phyloP scores from a whole-genome alignment of 352 stramenopile genomes.

The Globisporangium radiosum region DNA sequence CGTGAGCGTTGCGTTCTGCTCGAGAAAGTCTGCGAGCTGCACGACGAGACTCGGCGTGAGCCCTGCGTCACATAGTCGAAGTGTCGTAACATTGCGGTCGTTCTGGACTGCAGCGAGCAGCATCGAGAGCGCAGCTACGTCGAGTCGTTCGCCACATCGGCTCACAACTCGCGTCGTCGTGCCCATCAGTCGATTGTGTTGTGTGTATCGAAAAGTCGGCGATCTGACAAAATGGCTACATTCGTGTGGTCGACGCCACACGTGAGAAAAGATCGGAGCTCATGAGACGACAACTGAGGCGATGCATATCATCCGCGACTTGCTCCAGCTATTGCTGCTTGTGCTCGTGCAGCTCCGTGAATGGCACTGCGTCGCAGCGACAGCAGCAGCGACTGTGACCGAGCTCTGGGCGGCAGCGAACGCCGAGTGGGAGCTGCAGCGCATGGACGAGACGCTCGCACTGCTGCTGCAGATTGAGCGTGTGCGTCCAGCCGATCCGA shows the following conservation, averaged over 20 bases:
- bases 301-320: background rate
- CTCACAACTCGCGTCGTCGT: background rate
- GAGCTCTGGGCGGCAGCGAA: conserved; percentile 26
- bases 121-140: conserved; percentile 15
- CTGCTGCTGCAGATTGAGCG: conserved; percentile 22
- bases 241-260: conserved; percentile 3
- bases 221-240: conserved; percentile 6
- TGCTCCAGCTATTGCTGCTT: background rate
- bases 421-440: conserved; percentile 16
- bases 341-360: background rate
- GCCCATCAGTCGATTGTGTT: background rate
- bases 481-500: conserved; percentile 17
- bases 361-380: background rate
- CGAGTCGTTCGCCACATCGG: conserved; percentile 20
- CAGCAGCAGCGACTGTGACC: background rate
- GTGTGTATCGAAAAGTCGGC: too few relatives aligned
- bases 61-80: conserved; percentile 20
- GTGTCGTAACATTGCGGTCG: conserved; percentile 8
- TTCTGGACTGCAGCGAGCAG: conserved; percentile 17
- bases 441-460: conserved; percentile 19
- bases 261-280: conserved; percentile 1
- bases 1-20: conserved; percentile 31
- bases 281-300: background rate
- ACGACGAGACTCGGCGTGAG: conserved; percentile 36
- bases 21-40: conserved; percentile 39